phyloP scores from a whole-genome alignment of 2,329 filamentous ascomycete genomes.

The Zymoseptoria passerinii region DNA sequence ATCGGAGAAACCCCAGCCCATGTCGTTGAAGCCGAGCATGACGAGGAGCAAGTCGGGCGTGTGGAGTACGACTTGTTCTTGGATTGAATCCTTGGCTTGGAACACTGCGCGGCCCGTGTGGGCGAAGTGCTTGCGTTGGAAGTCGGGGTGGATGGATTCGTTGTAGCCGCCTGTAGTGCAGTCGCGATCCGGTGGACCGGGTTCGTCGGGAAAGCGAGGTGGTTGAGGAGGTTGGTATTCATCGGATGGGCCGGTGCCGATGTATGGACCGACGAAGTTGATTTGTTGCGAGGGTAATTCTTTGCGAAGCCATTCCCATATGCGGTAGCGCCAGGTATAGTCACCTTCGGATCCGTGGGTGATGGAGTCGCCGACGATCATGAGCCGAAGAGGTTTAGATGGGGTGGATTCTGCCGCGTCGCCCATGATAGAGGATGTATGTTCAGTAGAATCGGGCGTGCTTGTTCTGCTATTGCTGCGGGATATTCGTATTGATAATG shows the following conservation, averaged over 20 bases:
- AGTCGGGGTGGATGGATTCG: constrained; percentile 21
- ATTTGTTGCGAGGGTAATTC: constrained; percentile 23
- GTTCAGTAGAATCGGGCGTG: background rate
- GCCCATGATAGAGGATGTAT: background rate
- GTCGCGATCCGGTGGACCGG: constrained; percentile 3
- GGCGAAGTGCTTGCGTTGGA: constrained; percentile 15
- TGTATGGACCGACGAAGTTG: constrained; percentile 31
- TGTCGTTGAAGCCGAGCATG: constrained; percentile 22
- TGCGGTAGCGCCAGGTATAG: constrained; percentile 37
- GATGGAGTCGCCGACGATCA: constrained; percentile 21
- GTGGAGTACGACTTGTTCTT: constrained; percentile 22
- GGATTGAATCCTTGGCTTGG: constrained; percentile 26
- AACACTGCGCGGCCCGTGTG: constrained; percentile 27
- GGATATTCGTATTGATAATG: background rate
- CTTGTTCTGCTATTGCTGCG: background rate
- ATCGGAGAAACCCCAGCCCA: constrained; percentile 18
- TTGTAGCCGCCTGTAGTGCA: constrained; percentile 27
- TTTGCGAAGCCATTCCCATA: constrained; percentile 34
- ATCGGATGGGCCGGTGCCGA: constrained; percentile 30
- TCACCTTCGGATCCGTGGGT: constrained; percentile 31
- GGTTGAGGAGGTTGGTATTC: constrained; percentile 22
- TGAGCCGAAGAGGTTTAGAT: constrained; percentile 2
- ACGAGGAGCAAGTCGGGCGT: constrained; percentile 27
- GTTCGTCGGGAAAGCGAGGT: constrained; percentile 7
- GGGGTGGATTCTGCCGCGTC: background rate